Evolutionary conservation across 2,329 filamentous ascomycete genomes (phyloP).

Genomic region (Leptodontidium sp.): DNA sequence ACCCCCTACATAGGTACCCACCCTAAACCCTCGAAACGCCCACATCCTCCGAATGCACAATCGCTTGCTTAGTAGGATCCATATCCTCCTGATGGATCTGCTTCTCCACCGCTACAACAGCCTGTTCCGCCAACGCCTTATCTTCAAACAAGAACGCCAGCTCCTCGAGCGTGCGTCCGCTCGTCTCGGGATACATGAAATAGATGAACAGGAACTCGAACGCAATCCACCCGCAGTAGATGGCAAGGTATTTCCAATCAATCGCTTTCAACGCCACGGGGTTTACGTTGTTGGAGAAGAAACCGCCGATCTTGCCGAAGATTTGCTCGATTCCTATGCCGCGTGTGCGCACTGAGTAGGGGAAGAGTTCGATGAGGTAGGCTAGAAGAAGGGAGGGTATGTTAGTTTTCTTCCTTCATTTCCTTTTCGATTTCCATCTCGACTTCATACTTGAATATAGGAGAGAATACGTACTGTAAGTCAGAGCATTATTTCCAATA

Average conservation of each 20-base stretch:
- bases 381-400: slow-evolving; percentile 45
- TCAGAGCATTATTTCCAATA: slow-evolving; percentile 70
- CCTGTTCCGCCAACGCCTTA: slow-evolving; percentile 48
- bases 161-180: slow-evolving; percentile 54
- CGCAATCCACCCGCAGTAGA: slow-evolving; percentile 53
- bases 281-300: slow-evolving; percentile 58
- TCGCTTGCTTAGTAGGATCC: slow-evolving; percentile 16
- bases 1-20: not conserved
- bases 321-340: slow-evolving; percentile 46
- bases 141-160: slow-evolving; percentile 54
- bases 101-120: slow-evolving; percentile 49
- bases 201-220: slow-evolving; percentile 54
- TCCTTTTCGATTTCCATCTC: not conserved
- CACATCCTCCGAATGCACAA: slow-evolving; percentile 19
- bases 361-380: slow-evolving; percentile 66
- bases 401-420: slow-evolving; percentile 43
- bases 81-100: slow-evolving; percentile 42
- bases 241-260: slow-evolving; percentile 54
- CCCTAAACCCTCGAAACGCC: not conserved
- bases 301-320: slow-evolving; percentile 52
- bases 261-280: slow-evolving; percentile 53
- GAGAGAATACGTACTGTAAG: slow-evolving; percentile 59
- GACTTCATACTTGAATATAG: not conserved
- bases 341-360: slow-evolving; percentile 53
- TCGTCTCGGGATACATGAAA: slow-evolving; percentile 56